Evolutionary conservation across 1,284 basidiomycete species (phyloP), one percentile per base, ranked within the genome.

Genomic region (Pseudozyma sp.): DNA sequence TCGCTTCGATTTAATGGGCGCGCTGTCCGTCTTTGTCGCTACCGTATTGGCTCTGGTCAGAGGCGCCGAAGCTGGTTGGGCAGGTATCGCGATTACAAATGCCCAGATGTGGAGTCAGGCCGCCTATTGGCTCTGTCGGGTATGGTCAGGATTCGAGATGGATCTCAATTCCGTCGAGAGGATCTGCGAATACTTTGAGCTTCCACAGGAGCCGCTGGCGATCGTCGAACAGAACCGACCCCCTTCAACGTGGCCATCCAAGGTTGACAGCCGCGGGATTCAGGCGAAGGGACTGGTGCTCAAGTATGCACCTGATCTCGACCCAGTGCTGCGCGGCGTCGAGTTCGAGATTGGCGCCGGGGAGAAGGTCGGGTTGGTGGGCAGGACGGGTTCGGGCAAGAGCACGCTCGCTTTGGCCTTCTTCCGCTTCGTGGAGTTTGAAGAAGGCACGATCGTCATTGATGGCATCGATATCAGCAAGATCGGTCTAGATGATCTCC

Each of bases 291-390:
- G 85, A 29, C 75, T 88, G 3, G 86, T 85, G 0, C 85, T 86
- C 54, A 81, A 85, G 17, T 88, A 88, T 75, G 86, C 87, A 0
- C 85, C 86, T 7, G 84, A 86, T 62, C 85, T 87, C 7, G 86
- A 87, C 2, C 85, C 87, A 1, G 87, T 88, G 0, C 82, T 89
- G 11, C 84, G 86, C 51, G 81, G 83, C 30, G 85, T 89, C 9
- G 83, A 84, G 7, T 88, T 89, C 73, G 82, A 77, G 6, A 86
- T 88, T 40, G 81, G 86, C 58, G 86, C 90, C 5, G 91, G 92
- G 2, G 89, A 92, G 82, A 92, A 93, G 85, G 89, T 96, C 58
- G 96, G 94, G 24, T 91, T 97, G 64, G 88, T 97, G 5, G 94
- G 92, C 8, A 85, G 87, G 14, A 88, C 87, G 0, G 87, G 87